These are phyloP conservation scores for Rhodotorula taiwanensis DNA, from an alignment of 768 basidiomycete species.

Conservation along the genomic window DNA sequence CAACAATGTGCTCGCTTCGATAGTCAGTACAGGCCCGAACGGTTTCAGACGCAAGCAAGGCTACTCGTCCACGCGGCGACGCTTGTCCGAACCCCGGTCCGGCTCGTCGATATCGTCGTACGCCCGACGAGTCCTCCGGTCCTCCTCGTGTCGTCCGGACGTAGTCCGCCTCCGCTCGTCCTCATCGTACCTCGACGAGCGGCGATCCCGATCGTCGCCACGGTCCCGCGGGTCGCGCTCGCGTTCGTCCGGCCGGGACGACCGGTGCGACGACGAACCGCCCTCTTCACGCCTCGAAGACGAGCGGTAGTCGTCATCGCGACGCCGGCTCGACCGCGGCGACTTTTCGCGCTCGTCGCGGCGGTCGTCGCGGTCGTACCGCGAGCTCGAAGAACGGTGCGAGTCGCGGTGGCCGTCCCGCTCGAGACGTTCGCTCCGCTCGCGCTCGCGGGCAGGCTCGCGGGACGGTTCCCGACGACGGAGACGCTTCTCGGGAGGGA, in stretches of 20 bases:
- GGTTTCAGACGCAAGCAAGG: too few species aligned
- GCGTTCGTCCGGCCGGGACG: slow-evolving; percentile 20
- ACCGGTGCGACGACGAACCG: slow-evolving; percentile 33
- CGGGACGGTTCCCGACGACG: slow-evolving; percentile 42
- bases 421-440: background rate
- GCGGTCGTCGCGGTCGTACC: slow-evolving; percentile 39
- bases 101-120: slow-evolving; percentile 20
- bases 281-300: background rate
- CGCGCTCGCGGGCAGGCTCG: background rate
- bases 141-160: background rate
- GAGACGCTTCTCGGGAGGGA: slow-evolving; percentile 42
- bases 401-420: slow-evolving; percentile 1
- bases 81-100: background rate
- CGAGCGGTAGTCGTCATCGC: slow-evolving; percentile 43
- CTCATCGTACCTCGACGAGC: slow-evolving; percentile 8
- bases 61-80: slow-evolving; percentile 2
- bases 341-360: slow-evolving; percentile 42
- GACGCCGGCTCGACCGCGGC: slow-evolving; percentile 35
- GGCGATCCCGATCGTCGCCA: slow-evolving; percentile 3
- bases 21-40: too few species aligned
- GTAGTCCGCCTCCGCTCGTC: background rate
- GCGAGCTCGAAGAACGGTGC: background rate
- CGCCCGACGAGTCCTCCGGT: slow-evolving; percentile 6
- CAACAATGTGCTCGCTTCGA: too few species aligned
- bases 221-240: slow-evolving; percentile 7